Evolutionary conservation across 768 basidiomycete genomes (phyloP), one percentile per base, ranked within the genome.

Genomic region (Megacollybia marginata): DNA sequence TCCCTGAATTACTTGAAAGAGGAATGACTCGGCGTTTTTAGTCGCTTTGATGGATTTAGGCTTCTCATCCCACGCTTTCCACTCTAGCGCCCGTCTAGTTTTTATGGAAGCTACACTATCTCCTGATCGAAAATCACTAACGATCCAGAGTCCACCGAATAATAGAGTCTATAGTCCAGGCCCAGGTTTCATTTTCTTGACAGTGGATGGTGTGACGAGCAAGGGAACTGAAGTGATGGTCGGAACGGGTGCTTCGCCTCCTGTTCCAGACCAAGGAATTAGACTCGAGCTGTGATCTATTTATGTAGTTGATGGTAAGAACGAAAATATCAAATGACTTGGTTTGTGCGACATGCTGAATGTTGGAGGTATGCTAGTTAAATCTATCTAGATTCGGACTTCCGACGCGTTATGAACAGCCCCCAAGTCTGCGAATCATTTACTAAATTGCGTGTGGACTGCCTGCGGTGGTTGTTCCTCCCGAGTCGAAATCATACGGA

Each of bases 61-160:
- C 9, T 68, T 62, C 56, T 68, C 66, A 6, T 57, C 61, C 6
- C 67, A 68, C 48, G 65, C 65, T 4, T 66, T 67, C 65, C 67
- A 67, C 49, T 63, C 67, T 19, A 63, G 65, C 36, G 54, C 59
- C 2, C 67, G 65, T 1, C 55, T 68, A 10, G 67, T 68, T 9
- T 68, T 62, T 52, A 59, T 68, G 54, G 58, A 62, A 7, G 59
- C 67, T 4, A 52, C 53, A 5, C 52, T 68, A 9, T 63, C 61
- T 4, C 48, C 48, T 2, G 60, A 64, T 48, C 54, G 54, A 33
- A 68, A 55, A 38, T 62, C 61, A 33, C 58, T 66, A 13, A 65
- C 53, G 13, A 62, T 65, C 36, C 63, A 62, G 16, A 65, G 62
- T 42, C 70, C 65, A 18, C 66, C 62, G 49, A 74, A 67, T 52